Evolutionary conservation across 371 early-diverging fungal genomes (phyloP), one percentile per base, ranked within the genome.

Genomic region (Actinomortierella wolfii): DNA sequence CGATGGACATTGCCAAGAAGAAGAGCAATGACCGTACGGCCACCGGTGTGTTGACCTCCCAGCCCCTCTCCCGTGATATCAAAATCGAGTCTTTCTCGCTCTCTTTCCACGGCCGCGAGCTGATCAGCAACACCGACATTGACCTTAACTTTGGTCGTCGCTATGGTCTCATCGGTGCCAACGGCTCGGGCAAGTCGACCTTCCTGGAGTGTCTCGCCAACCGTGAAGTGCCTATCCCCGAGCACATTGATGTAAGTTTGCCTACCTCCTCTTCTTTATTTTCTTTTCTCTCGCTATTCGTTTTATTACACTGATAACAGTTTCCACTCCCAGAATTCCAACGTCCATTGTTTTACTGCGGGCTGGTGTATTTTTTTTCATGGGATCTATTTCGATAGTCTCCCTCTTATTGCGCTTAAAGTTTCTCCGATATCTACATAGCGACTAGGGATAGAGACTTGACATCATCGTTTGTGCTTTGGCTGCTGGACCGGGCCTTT

Each of bases 171-270:
- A 83, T 98, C 47, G 99, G 99, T 56, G 86, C 90, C 47, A 99
- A 99, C 84, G 99, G 99, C 47, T 91, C 92, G 57, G 99, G 99
- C 65, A 99, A 99, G 81, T 94, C 96, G 18, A 99, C 99, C 46
- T 95, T 99, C 77, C 83, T 99, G 53, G 86, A 89, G 61, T 93
- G 94, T 44, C 86, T 99, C 68, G 96, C 95, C 55, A 91, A 90
- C 52, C 89, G 97, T 76, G 98, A 97, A 67, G 93, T 95, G 56
- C 94, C 94, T 52, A 95, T 99, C 68, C 99, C 99, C 41, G 90
- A 88, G 14, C 98, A 97, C 67, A 95, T 98, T 76, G 97, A 97
- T 87, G 89, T 87, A 87, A 82, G 87, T 71, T 39, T 55, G 21
- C 28, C 25, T 34, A 1, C 29, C 13, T 0, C 41, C 40, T 52